phyloP scores from a whole-genome alignment of 1,139 yeast species.

The Magnusiomyces suaveolens region DNA sequence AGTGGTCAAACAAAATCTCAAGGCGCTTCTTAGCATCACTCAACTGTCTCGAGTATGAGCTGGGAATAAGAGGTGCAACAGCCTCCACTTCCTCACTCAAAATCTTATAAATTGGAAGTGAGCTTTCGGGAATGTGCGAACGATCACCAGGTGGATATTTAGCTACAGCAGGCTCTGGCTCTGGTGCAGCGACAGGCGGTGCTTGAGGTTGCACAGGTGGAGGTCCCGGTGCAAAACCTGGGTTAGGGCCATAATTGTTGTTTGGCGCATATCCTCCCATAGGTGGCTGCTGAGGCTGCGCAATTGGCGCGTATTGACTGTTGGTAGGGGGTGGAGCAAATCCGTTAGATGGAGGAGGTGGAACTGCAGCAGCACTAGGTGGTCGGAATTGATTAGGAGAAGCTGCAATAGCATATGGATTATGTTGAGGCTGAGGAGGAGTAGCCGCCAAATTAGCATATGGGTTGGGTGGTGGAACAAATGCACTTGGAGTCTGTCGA shows the following conservation, averaged over 20 bases:
- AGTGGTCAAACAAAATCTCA: constrained; percentile 64
- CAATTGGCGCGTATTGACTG: constrained; percentile 7
- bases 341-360: constrained; percentile 17
- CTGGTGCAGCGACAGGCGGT: constrained; percentile 22
- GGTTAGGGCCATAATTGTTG: neutral
- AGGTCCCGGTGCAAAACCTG: constrained; percentile 8
- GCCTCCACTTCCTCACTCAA: constrained; percentile 43
- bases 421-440: constrained; percentile 11
- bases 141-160: constrained; percentile 60
- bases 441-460: constrained; percentile 21
- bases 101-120: constrained; percentile 49
- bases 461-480: constrained; percentile 23
- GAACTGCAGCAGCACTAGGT: constrained; percentile 6
- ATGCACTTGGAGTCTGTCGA: constrained; percentile 1
- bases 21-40: constrained; percentile 77
- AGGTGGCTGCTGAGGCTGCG: constrained; percentile 16
- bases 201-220: constrained; percentile 19
- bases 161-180: constrained; percentile 26
- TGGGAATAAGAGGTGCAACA: constrained; percentile 69
- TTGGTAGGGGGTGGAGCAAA: constrained; percentile 18
- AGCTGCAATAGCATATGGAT: constrained; percentile 20
- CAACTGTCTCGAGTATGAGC: constrained; percentile 61
- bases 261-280: constrained; percentile 13
- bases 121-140: constrained; percentile 52
- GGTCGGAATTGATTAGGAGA: constrained; percentile 11